These are phyloP conservation scores for Auricularia sp. DNA, from an alignment of 768 basidiomycete species.

Conservation along the genomic window DNA sequence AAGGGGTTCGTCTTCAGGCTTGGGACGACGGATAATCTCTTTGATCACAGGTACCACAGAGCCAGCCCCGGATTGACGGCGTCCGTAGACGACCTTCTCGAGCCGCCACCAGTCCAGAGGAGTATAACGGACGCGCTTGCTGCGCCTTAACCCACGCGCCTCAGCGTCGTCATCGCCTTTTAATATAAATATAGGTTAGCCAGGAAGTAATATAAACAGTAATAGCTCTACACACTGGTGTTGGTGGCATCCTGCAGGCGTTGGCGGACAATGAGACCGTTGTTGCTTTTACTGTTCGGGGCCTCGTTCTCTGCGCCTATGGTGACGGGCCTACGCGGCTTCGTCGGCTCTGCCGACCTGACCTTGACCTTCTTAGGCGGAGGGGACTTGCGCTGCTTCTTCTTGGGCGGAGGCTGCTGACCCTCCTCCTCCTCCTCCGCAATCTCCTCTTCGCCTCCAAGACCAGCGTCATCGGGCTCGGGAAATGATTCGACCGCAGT, in stretches of 20 bases:
- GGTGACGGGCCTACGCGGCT: background rate
- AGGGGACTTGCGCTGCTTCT: background rate
- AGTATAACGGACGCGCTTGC: conserved; percentile 51
- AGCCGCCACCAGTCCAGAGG: conserved; percentile 92
- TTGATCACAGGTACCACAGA: conserved; percentile 32
- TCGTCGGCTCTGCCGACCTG: background rate
- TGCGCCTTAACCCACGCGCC: conserved; percentile 51
- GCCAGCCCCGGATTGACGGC: conserved; percentile 34
- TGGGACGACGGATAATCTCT: conserved; percentile 34
- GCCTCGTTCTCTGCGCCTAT: background rate
- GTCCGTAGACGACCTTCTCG: conserved; percentile 78
- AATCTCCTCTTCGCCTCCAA: too few species aligned
- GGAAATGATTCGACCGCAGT: background rate
- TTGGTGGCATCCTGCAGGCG: background rate
- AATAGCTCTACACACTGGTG: background rate
- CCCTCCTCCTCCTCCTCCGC: background rate
- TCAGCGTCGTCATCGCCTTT: conserved; percentile 15
- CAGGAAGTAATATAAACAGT: background rate
- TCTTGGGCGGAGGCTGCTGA: background rate
- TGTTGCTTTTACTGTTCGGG: background rate
- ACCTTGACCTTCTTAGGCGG: background rate
- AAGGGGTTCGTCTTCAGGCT: conserved; percentile 40
- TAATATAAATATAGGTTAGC: background rate
- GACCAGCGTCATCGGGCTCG: background rate
- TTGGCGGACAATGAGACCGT: background rate